These are phyloP conservation scores for Furcasterigmium sp. DNA, from an alignment of 2,329 filamentous ascomycete genomes.

Conservation along the genomic window DNA sequence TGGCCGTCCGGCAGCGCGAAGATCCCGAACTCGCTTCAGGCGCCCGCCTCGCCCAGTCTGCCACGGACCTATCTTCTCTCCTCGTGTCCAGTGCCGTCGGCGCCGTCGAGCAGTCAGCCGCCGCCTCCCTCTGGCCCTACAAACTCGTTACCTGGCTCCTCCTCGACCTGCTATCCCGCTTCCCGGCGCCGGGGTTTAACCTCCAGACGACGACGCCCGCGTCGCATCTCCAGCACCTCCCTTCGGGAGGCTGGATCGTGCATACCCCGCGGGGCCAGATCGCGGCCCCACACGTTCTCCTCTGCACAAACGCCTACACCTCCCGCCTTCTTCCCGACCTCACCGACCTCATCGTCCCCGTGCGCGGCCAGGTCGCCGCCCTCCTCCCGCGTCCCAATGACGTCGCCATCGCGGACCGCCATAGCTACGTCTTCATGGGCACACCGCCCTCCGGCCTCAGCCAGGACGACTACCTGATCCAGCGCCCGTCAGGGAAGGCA, in stretches of 20 bases:
- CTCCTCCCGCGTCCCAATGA: conserved; percentile 45
- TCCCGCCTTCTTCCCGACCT: conserved; percentile 68
- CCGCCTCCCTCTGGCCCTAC: conserved; percentile 75
- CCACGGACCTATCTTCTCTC: conserved; percentile 40
- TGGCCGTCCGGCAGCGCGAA: conserved; percentile 41
- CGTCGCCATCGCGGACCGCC: conserved; percentile 36
- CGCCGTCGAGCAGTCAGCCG: conserved; percentile 58
- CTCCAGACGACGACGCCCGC: conserved; percentile 71
- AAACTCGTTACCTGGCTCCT: conserved; percentile 73
- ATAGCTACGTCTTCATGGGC: conserved; percentile 56
- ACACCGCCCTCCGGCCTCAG: conserved; percentile 20
- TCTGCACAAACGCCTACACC: conserved; percentile 83
- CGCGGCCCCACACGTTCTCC: conserved; percentile 56
- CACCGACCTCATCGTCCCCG: conserved; percentile 68
- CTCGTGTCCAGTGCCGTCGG: conserved; percentile 53
- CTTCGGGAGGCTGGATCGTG: neutral
- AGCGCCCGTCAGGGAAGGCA: conserved; percentile 53
- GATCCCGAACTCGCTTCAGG: conserved; percentile 53
- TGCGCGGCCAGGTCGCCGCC: conserved; percentile 67
- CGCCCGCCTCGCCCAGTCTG: conserved; percentile 32
- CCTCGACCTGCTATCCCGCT: conserved; percentile 43
- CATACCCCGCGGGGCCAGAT: conserved; percentile 64
- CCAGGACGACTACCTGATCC: conserved; percentile 68
- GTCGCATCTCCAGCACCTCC: conserved; percentile 33
- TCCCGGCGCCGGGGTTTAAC: conserved; percentile 47